phyloP scores from a whole-genome alignment of 129 eudicot species.

The Chrysanthemum seticuspe region DNA sequence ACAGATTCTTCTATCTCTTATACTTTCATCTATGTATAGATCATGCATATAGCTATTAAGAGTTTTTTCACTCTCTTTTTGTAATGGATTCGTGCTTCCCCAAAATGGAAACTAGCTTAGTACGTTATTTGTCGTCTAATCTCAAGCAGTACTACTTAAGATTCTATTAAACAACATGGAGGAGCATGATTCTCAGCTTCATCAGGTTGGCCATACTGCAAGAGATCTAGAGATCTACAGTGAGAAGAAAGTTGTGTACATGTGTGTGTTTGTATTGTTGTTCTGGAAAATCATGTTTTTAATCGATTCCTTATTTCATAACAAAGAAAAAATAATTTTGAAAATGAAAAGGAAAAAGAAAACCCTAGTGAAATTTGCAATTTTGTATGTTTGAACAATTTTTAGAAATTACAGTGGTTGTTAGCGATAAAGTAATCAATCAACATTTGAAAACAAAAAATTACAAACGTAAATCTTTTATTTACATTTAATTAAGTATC shows the following conservation, averaged over 20 bases:
- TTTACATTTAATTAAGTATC: too few relatives aligned
- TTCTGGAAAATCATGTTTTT: neutral
- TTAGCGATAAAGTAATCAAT: neutral
- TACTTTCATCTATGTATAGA: constrained; percentile 12
- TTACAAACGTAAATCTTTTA: too few relatives aligned
- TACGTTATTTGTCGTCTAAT: neutral
- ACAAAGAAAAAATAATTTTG: neutral
- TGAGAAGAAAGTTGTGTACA: constrained; percentile 2
- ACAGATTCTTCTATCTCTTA: constrained; percentile 24
- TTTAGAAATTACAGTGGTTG: neutral
- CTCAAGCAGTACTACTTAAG: neutral
- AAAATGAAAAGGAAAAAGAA: neutral
- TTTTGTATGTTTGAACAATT: constrained; percentile 5
- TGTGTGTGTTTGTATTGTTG: neutral
- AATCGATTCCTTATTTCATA: neutral
- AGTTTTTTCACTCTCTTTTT: constrained; percentile 4
- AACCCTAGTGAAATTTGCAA: constrained; percentile 7
- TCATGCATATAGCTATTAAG: neutral
- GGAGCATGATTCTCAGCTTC: constrained; percentile 19
- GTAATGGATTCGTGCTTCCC: neutral
- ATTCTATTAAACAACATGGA: constrained; percentile 20
- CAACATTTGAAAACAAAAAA: neutral
- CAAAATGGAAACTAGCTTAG: neutral
- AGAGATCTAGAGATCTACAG: constrained; percentile 18
- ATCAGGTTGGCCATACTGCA: constrained; percentile 19